Evolutionary conservation across 2,329 filamentous ascomycete species (phyloP), one percentile per base, ranked within the genome.

Genomic region (Monosporascus ibericus): DNA sequence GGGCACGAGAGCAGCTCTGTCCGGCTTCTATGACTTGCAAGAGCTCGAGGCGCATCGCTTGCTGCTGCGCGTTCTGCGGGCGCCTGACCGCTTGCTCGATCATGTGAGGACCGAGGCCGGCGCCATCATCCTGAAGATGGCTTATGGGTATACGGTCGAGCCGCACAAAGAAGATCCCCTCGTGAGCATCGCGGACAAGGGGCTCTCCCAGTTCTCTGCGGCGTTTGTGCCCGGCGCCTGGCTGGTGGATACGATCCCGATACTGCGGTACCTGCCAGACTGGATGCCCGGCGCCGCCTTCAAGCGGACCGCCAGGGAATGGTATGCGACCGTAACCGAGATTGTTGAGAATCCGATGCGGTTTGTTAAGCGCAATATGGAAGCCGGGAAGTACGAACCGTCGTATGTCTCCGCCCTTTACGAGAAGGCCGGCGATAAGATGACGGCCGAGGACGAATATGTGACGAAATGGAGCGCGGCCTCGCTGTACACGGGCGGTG

Each of bases 1-100:
- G 2, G 68, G 68, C 2, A 68, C 68, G 1, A 63, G 57, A 34
- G 50, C 25, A 3, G 52, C 52, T 18, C 18, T 42, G 17, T 39
- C 37, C 37, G 17, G 17, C 15, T 61, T 52, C 39, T 2, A 53
- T 8, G 40, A 24, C 2, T 4, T 60, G 4, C 56, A 56, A 30
- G 55, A 58, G 34, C 48, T 27, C 27, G 58, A 61, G 47, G 49
- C 40, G 3, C 53, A 52, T 20, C 54, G 59, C 1, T 56, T 60
- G 24, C 47, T 61, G 0, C 51, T 60, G 3, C 56, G 58, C 11
- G 40, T 53, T 9, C 39, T 61, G 15, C 37, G 52, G 20, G 15
- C 56, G 6, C 59, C 58, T 1, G 48, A 55, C 0, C 15, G 4
- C 18, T 44, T 60, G 3, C n/a, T 52, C 1, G 8, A 47, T 2